Conservation (phyloP, 2,329 filamentous ascomycete genomes). For the Stemphylium vesicarium region DNA sequence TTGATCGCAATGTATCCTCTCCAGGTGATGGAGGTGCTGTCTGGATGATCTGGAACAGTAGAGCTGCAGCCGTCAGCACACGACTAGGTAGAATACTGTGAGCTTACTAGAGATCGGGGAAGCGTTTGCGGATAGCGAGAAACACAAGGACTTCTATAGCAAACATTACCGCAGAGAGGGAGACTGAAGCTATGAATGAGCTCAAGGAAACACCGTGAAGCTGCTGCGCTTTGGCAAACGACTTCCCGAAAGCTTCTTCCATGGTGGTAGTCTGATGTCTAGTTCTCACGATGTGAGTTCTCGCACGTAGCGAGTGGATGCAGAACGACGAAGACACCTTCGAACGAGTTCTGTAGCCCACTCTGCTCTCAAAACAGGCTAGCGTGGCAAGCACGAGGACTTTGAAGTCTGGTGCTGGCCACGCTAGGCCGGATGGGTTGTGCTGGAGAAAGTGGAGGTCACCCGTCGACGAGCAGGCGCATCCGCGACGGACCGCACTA, state of each 20-base stretch:
- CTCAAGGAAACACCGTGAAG: slow-evolving; percentile 7
- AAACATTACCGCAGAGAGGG: slow-evolving; percentile 10
- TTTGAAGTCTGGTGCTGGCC: no score
- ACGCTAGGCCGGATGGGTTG: no score
- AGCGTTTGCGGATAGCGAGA: slow-evolving; percentile 6
- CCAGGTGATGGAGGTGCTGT: neutral
- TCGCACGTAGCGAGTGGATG: neutral
- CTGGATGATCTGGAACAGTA: neutral
- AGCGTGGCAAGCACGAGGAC: no score
- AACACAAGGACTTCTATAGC: slow-evolving; percentile 10
- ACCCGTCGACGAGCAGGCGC: no score
- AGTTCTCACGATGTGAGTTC: neutral
- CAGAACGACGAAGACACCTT: neutral
- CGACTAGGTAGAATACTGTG: neutral
- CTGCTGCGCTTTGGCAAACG: slow-evolving; percentile 13
- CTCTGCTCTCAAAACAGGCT: no score
- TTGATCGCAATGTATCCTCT: slow-evolving; percentile 1
- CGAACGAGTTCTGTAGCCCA: neutral
- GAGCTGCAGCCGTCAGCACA: slow-evolving; percentile 1
- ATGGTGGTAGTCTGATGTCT: slow-evolving; percentile 2
- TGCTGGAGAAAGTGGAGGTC: no score
- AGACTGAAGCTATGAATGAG: slow-evolving; percentile 13
- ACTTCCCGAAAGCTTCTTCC: slow-evolving; percentile 11
- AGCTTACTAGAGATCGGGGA: slow-evolving; percentile 15
- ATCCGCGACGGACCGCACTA: no score